Evolutionary conservation across 1,284 basidiomycete species (phyloP).

Genomic region (Sanguinoderma infundibulare): DNA sequence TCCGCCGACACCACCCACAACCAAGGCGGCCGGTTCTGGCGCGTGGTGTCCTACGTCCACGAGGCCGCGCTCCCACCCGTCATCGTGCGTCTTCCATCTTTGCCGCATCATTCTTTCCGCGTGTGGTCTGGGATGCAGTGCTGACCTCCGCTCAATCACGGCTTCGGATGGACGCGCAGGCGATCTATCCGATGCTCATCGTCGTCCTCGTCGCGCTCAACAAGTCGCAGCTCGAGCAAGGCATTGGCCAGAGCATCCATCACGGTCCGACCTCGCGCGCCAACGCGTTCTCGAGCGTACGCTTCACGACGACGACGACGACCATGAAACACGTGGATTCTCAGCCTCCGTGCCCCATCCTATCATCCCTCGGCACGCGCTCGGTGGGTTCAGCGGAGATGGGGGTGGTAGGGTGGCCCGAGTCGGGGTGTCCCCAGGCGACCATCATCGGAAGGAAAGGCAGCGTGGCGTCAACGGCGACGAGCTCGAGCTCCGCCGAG

Average conservation of each 20-base stretch:
- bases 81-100: neutral
- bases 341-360: neutral
- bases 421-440: neutral
- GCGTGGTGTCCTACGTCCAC: neutral
- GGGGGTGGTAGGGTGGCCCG: neutral
- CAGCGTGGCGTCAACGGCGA: neutral
- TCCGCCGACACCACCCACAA: neutral
- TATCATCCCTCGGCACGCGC: neutral
- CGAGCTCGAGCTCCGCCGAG: too few relatives aligned
- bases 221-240: constrained; percentile 1
- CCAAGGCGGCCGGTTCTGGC: neutral
- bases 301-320: neutral
- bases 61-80: neutral
- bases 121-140: neutral
- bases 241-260: neutral
- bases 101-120: neutral
- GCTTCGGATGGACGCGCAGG: neutral
- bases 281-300: neutral
- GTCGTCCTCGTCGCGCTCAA: neutral
- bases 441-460: neutral
- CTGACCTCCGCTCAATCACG: neutral
- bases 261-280: neutral
- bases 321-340: neutral
- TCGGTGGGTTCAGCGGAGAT: neutral
- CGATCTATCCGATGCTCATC: constrained; percentile 5